These are phyloP conservation scores for Ceratocystis ficicola DNA, from an alignment of 2,329 filamentous ascomycete genomes.

Conservation along the genomic window DNA sequence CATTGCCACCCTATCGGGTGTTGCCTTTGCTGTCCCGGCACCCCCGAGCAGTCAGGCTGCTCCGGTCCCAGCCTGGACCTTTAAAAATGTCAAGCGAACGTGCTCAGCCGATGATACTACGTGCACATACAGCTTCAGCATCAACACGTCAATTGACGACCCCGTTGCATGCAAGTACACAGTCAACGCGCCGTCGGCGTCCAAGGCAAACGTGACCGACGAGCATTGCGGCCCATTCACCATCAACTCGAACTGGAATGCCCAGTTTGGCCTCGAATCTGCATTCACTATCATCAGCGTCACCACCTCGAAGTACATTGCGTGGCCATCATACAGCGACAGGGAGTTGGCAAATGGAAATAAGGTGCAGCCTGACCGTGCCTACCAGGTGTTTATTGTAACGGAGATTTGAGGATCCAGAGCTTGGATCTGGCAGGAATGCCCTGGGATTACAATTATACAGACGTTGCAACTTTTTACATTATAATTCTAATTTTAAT, in stretches of 20 bases:
- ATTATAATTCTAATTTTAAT: neutral
- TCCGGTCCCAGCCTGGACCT: conserved; percentile 33
- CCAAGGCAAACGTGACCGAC: conserved; percentile 29
- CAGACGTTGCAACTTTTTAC: neutral
- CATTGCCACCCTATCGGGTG: conserved; percentile 5
- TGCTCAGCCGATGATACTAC: conserved; percentile 32
- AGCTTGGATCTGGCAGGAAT: neutral
- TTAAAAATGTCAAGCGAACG: conserved; percentile 32
- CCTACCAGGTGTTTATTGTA: conserved; percentile 7
- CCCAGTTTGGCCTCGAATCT: conserved; percentile 39
- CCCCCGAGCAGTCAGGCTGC: conserved; percentile 23
- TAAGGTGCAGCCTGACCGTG: conserved; percentile 12
- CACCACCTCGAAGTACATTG: conserved; percentile 36
- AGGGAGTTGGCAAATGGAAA: conserved; percentile 32
- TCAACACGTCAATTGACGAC: conserved; percentile 31
- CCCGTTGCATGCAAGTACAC: conserved; percentile 32
- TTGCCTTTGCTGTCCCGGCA: conserved; percentile 1
- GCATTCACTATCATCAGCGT: conserved; percentile 45
- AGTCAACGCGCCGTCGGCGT: conserved; percentile 30
- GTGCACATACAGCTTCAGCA: conserved; percentile 36
- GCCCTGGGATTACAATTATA: neutral
- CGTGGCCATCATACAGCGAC: conserved; percentile 44
- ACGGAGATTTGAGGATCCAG: neutral
- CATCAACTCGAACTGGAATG: conserved; percentile 44
- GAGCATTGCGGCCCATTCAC: conserved; percentile 38